These are phyloP conservation scores for Gleditsia sinensis DNA, from an alignment of 306 rosid genomes.

Conservation along the genomic window DNA sequence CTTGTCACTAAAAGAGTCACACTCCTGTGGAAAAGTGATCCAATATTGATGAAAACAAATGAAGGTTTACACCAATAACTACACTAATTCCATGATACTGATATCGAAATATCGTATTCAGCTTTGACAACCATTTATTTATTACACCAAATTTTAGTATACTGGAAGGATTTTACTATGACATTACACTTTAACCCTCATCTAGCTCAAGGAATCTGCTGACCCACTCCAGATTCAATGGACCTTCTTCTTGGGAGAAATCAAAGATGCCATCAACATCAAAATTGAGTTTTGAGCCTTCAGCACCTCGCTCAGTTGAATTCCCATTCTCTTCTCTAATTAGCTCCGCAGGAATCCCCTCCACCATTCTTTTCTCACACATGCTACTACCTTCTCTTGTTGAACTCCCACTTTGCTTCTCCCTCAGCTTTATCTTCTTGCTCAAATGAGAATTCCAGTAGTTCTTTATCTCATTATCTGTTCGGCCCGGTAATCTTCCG, in stretches of 20 bases:
- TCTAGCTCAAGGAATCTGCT: slow-evolving; percentile 47
- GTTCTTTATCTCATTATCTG: slow-evolving; percentile 76
- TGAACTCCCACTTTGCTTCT: slow-evolving; percentile 34
- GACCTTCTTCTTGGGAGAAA: slow-evolving; percentile 52
- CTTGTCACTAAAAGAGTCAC: background rate
- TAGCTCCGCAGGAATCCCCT: slow-evolving; percentile 10
- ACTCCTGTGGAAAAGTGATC: background rate
- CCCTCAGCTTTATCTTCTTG: slow-evolving; percentile 50
- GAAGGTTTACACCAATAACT: background rate
- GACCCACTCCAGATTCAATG: slow-evolving; percentile 61
- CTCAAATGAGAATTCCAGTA: slow-evolving; percentile 80
- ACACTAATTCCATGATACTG: background rate
- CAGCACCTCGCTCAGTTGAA: slow-evolving; percentile 31
- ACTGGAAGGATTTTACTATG: background rate
- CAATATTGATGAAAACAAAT: background rate
- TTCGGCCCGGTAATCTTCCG: slow-evolving; percentile 68
- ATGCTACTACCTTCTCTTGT: slow-evolving; percentile 8
- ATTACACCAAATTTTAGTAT: background rate
- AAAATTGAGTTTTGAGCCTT: slow-evolving; percentile 31
- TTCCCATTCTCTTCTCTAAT: slow-evolving; percentile 40
- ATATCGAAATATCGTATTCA: background rate
- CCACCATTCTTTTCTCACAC: background rate
- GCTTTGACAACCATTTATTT: background rate
- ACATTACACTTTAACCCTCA: background rate
- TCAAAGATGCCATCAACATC: slow-evolving; percentile 59